phyloP scores from a whole-genome alignment of 257 asterid species.

The Linderniella brevidens region DNA sequence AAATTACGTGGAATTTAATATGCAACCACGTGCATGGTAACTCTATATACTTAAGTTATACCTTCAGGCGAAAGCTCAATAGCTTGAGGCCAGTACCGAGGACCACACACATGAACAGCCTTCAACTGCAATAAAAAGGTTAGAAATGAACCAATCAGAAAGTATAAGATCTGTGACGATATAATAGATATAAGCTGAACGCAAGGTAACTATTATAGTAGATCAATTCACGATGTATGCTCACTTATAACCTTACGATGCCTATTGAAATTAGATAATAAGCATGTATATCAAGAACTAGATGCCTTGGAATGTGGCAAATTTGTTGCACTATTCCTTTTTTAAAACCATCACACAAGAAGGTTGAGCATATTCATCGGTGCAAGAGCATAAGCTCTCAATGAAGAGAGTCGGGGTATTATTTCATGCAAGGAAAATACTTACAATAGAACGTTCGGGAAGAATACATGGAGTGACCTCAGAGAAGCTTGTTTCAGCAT shows the following conservation, averaged over 20 bases:
- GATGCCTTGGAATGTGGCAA: too few relatives aligned
- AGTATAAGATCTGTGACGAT: neutral
- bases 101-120: conserved; percentile 93
- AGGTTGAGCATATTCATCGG: too few relatives aligned
- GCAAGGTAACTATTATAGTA: too few relatives aligned
- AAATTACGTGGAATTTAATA: conserved; percentile 9
- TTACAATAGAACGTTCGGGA: conserved; percentile 89
- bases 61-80: conserved; percentile 78
- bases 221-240: too few relatives aligned
- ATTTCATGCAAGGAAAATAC: conserved; percentile 11
- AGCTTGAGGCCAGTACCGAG: conserved; percentile 96
- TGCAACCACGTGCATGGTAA: neutral
- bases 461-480: conserved; percentile 96
- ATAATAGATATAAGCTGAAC: neutral
- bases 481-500: conserved; percentile 79
- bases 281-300: too few relatives aligned
- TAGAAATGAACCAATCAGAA: conserved; percentile 9
- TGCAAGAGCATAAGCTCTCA: too few relatives aligned
- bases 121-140: conserved; percentile 47
- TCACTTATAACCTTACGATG: neutral
- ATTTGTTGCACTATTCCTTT: too few relatives aligned
- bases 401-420: too few relatives aligned
- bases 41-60: conserved; percentile 10
- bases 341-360: too few relatives aligned
- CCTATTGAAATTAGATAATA: too few relatives aligned